Conservation (phyloP, 2,329 filamentous ascomycete genomes). For the Pseudogymnoascus sp. region DNA sequence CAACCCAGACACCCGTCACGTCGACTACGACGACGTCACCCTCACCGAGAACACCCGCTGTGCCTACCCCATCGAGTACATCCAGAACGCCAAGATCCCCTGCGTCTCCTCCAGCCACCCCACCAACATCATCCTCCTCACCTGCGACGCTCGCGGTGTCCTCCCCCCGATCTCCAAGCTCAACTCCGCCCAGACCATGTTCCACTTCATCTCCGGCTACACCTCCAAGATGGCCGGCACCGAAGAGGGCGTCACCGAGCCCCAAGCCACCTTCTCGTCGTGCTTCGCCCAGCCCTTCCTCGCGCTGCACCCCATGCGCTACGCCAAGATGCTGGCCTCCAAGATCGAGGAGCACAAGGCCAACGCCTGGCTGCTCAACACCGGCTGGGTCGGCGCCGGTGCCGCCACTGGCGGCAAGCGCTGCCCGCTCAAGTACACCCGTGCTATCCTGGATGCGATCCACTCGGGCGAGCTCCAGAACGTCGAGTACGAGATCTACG, state of each 20-base stretch:
- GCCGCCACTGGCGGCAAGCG: conserved; percentile 88
- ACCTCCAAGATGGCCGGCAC: conserved; percentile 99
- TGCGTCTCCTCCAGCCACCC: conserved; percentile 83
- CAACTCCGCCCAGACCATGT: conserved; percentile 92
- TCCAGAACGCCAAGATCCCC: conserved; percentile 96
- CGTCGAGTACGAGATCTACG: conserved; percentile 88
- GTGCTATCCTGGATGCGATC: conserved; percentile 95
- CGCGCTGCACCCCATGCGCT: conserved; percentile 97
- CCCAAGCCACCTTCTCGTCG: conserved; percentile 96
- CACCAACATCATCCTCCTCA: conserved; percentile 95
- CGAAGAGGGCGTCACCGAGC: conserved; percentile 92
- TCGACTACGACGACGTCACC: conserved; percentile 92
- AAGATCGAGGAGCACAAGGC: conserved; percentile 94
- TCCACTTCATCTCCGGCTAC: conserved; percentile 99
- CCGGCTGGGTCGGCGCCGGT: conserved; percentile 90
- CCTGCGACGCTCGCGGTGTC: conserved; percentile 94
- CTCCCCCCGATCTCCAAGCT: conserved; percentile 97
- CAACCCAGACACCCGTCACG: conserved; percentile 76
- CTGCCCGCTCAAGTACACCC: conserved; percentile 97
- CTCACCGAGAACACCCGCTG: conserved; percentile 97
- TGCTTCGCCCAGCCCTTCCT: conserved; percentile 99
- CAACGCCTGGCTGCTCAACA: conserved; percentile 98
- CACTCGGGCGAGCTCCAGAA: conserved; percentile 94
- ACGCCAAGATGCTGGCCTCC: conserved; percentile 95
- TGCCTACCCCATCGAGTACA: conserved; percentile 99